Evolutionary conservation across 2,329 filamentous ascomycete species (phyloP).

Genomic region (Monosporascus ibericus): DNA sequence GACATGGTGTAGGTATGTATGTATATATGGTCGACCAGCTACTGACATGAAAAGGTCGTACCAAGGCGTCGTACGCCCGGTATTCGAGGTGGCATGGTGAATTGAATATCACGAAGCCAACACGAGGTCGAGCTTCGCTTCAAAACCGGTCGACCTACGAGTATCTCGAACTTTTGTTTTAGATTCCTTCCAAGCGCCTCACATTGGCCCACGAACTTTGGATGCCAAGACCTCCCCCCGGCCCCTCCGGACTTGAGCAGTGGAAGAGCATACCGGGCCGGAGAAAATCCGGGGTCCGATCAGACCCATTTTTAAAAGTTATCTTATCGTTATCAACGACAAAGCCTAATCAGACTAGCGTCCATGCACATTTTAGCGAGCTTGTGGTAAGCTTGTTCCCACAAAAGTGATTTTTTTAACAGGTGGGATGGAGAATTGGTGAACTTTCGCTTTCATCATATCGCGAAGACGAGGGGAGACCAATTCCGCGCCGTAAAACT

Average conservation of each 20-base stretch:
- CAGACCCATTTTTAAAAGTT: not conserved
- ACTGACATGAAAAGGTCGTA: slow-evolving; percentile 51
- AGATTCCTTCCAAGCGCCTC: not conserved
- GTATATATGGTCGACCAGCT: slow-evolving; percentile 6
- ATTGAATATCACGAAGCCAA: slow-evolving; percentile 3
- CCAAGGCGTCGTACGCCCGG: slow-evolving; percentile 53
- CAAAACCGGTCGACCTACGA: not conserved
- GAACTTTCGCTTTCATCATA: not conserved
- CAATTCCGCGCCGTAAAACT: slow-evolving; percentile 20
- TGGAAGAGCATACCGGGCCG: not conserved
- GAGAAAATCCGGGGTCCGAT: not conserved
- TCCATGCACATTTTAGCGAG: not conserved
- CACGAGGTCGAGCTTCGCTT: not conserved
- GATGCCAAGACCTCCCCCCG: not conserved
- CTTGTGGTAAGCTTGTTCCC: not conserved
- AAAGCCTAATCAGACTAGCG: not conserved
- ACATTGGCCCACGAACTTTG: no score
- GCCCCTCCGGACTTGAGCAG: not conserved
- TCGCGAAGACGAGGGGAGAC: slow-evolving; percentile 5
- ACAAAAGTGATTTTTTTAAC: not conserved
- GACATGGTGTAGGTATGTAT: no score
- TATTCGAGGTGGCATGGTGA: slow-evolving; percentile 63
- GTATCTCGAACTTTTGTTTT: not conserved
- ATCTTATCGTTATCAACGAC: not conserved
- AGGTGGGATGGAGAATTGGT: not conserved